These are phyloP conservation scores for Xylaria sp. DNA, from an alignment of 495 filamentous ascomycete species.

Conservation along the genomic window DNA sequence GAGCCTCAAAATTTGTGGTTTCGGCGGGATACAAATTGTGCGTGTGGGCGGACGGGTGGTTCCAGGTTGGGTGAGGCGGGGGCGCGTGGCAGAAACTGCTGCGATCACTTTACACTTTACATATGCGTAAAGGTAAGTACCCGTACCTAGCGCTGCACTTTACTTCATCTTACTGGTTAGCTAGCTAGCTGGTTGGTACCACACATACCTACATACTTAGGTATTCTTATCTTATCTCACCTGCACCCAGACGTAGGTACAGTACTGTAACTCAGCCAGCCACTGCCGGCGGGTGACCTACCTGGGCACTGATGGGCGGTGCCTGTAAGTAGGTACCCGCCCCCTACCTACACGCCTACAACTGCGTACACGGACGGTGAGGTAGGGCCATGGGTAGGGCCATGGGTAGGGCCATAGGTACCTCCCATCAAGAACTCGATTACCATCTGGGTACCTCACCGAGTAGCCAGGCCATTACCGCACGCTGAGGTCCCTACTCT, in stretches of 20 bases:
- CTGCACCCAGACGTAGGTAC: no score
- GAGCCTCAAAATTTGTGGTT: constrained; percentile 30
- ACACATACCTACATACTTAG: not conserved
- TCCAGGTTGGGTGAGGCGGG: constrained; percentile 26
- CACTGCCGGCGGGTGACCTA: no score
- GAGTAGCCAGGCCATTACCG: not conserved
- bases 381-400: not conserved
- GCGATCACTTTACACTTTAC: no score
- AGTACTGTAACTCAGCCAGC: no score
- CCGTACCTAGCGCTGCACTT: not conserved
- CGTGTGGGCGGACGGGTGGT: constrained; percentile 34
- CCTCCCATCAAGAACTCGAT: not conserved
- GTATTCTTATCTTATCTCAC: not conserved
- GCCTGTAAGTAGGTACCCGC: not conserved
- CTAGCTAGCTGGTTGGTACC: not conserved
- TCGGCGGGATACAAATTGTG: constrained; percentile 42
- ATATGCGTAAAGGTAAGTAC: not conserved
- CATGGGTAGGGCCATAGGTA: not conserved
- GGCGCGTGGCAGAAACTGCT: constrained; percentile 27
- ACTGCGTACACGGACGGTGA: no score
- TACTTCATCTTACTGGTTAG: no score
- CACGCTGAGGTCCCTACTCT: not conserved
- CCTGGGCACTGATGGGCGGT: no score
- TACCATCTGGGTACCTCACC: constrained; percentile 4
- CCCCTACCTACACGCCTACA: not conserved